These are phyloP conservation scores for Nigrospora sphaerica DNA, from an alignment of 2,329 filamentous ascomycete species.

Conservation along the genomic window DNA sequence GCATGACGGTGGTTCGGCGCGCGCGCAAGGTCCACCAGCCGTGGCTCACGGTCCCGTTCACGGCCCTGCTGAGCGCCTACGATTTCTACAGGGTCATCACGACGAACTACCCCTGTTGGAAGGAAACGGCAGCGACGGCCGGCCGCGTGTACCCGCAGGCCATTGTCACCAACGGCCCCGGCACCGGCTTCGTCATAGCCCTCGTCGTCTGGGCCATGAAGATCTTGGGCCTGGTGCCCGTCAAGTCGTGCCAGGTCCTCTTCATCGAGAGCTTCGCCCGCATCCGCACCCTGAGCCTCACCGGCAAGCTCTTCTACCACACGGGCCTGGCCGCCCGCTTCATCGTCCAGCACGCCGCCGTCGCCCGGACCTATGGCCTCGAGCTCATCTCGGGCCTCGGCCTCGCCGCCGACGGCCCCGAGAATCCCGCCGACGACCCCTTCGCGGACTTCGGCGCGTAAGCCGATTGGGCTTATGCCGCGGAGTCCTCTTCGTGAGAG, in stretches of 20 bases:
- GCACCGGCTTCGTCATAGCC: slow-evolving; percentile 72
- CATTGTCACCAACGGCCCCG: slow-evolving; percentile 83
- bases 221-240: slow-evolving; percentile 34
- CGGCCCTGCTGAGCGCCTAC: slow-evolving; percentile 57
- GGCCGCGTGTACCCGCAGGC: slow-evolving; percentile 54
- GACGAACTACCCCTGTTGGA: slow-evolving; percentile 5
- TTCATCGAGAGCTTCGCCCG: slow-evolving; percentile 94
- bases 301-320: slow-evolving; percentile 66
- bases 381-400: background rate
- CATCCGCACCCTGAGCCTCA: slow-evolving; percentile 74
- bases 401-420: too few relatives aligned
- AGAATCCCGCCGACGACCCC: too few relatives aligned
- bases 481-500: too few relatives aligned
- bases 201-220: slow-evolving; percentile 41
- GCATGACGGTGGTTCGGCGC: slow-evolving; percentile 62
- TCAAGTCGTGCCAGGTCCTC: slow-evolving; percentile 60
- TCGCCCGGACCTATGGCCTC: slow-evolving; percentile 33
- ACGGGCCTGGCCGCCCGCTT: slow-evolving; percentile 65
- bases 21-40: slow-evolving; percentile 79
- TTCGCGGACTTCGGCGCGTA: too few relatives aligned
- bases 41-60: slow-evolving; percentile 64
- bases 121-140: background rate
- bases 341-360: slow-evolving; percentile 70
- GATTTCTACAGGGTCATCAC: slow-evolving; percentile 52
- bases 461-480: too few relatives aligned